Evolutionary conservation across 345 rosid genomes (phyloP), one percentile per base, ranked within the genome.

Genomic region (Pistacia integerrima): DNA sequence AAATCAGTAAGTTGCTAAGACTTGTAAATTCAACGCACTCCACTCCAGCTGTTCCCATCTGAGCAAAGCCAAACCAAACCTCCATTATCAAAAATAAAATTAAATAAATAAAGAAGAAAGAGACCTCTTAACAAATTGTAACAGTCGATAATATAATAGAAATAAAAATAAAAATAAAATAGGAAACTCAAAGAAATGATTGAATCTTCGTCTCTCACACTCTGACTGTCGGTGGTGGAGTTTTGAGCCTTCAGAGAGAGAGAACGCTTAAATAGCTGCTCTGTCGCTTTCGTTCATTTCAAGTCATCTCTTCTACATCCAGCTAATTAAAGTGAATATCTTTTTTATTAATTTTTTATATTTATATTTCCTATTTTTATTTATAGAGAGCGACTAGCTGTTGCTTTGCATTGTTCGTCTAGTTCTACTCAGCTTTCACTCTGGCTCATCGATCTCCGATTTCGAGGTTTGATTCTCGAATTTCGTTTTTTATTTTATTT

Each of bases 281-380:
- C 58, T 62, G 88, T 85, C 82, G 81, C 75, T 83, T 83, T 85
- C 86, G 16, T 79, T 11, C 64, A 6, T 41, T 72, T 78, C 8
- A 59, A 80, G 74, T 70, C 74, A 74, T 20, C 13, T 11, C 35
- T 13, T 62, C 64, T 41, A 51, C 18, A 17, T 18, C 18, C 66
- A 78, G 70, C 72, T 64, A 67, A 64, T 56, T 44, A 67, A 64
- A 54, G 12, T 8, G 54, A 41, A 48, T 38, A 33, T 10, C 49
- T 11, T 63, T 76, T 72, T 68, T 70, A 13, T 4, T 14, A 0
- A 11, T 6, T 56, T 28, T 64, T 16, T 8, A 33, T 22, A 8
- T 28, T 1, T 28, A 30, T 77, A 63, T 41, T 41, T 41, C 46
- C 6, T 41, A 5, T 41, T 5, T 41, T 41, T 41, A 41, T 59